Evolutionary conservation across 2,329 filamentous ascomycete genomes (phyloP).

Genomic region (Fusarium chlamydosporum): DNA sequence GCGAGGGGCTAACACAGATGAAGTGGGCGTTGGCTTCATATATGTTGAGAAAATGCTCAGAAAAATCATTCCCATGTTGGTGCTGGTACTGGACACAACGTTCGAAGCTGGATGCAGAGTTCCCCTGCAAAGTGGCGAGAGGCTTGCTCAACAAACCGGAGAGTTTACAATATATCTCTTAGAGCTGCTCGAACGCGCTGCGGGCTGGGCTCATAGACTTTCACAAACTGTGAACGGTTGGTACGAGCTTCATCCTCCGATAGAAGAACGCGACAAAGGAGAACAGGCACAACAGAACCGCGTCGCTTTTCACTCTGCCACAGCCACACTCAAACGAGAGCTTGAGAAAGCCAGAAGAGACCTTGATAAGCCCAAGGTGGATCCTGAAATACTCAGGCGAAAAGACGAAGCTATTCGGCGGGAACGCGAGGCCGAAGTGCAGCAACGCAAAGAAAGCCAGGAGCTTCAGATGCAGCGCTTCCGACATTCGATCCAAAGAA

Average conservation of each 20-base stretch:
- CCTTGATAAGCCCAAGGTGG: constrained; percentile 13
- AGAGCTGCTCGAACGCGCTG: constrained; percentile 28
- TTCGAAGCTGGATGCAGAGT: constrained; percentile 41
- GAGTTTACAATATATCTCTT: constrained; percentile 44
- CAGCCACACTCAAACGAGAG: background rate
- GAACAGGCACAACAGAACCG: constrained; percentile 15
- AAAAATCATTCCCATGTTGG: constrained; percentile 49
- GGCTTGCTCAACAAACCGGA: constrained; percentile 2
- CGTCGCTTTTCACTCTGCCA: constrained; percentile 1
- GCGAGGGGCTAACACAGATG: background rate
- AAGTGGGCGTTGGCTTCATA: background rate
- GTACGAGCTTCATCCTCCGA: constrained; percentile 25
- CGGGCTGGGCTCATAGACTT: constrained; percentile 40
- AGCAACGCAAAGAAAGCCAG: constrained; percentile 4
- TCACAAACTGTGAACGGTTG: constrained; percentile 26
- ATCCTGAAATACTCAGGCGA: constrained; percentile 16
- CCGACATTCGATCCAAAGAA: constrained; percentile 34
- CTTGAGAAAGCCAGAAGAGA: constrained; percentile 29
- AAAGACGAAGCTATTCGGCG: constrained; percentile 21
- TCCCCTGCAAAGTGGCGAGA: background rate
- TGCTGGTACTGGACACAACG: constrained; percentile 42
- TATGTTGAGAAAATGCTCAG: constrained; percentile 29
- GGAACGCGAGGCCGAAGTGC: constrained; percentile 17
- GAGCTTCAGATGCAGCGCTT: constrained; percentile 43
- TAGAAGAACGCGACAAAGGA: background rate